A percentile compares a stretch with the other conserved stretches of the same genome.
Evolutionary conservation across 768 basidiomycete species (phyloP).

Genomic region (Kondoa malvinella): DNA sequence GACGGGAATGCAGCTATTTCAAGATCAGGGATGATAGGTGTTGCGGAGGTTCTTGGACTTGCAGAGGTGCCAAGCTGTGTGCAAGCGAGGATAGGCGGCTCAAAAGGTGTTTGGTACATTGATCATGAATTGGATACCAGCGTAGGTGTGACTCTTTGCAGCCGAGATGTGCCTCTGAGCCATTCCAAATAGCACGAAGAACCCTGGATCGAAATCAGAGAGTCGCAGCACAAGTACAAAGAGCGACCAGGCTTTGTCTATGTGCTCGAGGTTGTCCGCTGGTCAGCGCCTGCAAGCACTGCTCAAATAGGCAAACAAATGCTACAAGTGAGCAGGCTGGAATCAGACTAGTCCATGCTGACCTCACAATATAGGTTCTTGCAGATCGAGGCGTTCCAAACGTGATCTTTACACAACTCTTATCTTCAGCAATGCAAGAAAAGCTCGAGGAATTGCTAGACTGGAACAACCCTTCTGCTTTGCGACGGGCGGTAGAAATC

Average conservation of each 20-base stretch:
- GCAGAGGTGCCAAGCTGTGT: not conserved
- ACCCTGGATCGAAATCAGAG: slow-evolving; percentile 4
- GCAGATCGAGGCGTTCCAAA: not conserved
- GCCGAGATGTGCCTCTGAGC: not conserved
- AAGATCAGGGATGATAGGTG: not conserved
- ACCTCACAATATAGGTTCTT: not conserved
- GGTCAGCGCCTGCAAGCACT: not conserved
- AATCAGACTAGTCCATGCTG: not conserved
- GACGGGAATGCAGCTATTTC: not conserved
- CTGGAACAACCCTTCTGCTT: not conserved
- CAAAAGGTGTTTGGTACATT: slow-evolving; percentile 2
- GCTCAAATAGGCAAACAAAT: slow-evolving; percentile 1
- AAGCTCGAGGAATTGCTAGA: not conserved
- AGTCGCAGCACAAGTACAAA: not conserved
- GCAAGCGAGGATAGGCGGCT: not conserved
- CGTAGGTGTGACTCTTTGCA: no score
- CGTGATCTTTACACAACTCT: not conserved
- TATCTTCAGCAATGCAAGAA: not conserved
- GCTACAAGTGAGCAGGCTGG: not conserved
- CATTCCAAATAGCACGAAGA: not conserved
- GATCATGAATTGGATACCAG: not conserved
- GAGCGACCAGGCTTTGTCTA: not conserved
- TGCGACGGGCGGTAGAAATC: not conserved
- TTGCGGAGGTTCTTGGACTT: not conserved
- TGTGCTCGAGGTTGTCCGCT: not conserved